Evolutionary conservation across 2,329 filamentous ascomycete species (phyloP), one percentile per base, ranked within the genome.

Genomic region (Botryotinia globosa): DNA sequence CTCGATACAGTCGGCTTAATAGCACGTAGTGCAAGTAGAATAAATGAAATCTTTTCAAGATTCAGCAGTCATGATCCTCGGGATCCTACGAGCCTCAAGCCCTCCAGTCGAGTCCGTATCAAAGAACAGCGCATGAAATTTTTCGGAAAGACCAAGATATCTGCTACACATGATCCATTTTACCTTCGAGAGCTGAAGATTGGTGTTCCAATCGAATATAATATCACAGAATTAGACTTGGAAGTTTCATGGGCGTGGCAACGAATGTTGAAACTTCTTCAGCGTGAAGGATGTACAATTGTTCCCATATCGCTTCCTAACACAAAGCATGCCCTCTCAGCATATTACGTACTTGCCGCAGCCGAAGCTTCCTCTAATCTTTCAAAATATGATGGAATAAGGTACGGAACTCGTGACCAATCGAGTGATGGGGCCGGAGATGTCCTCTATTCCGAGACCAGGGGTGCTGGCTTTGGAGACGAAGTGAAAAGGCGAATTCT

Each of bases 331-430:
- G 95, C 96, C 0, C 88, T 99, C 0, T 93, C 94, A 32, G 92
- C 96, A 48, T 99, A 99, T 84, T 99, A 99, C 82, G 88, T 99
- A 72, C 90, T 99, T 72, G 97, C 96, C 0, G 94, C 96, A 0
- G 95, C 96, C 25, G 96, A 99, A 83, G 96, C 96, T 5, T 94
- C 94, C 1, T 98, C 95, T 25, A 99, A 99, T 79, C 88, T 99
- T 3, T 93, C 96, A 73, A 98, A 97, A 81, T 99, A 98, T 81
- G 97, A 99, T 78, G 96, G 96, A 32, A 89, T 98, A n/a, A 91
- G 96, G 18, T 99, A 97, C 82, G 96, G 96, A 1, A 71, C 71
- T 56, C 77, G 78, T 25, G 70, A 42, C 39, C 68, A 80, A 16
- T 72, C 79, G 14, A 86, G 85, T 64, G 85, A 90, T 73, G 89